Base-by-base conservation (phyloP, 352 stramenopile species). In the Pythium dissotocum region DNA sequence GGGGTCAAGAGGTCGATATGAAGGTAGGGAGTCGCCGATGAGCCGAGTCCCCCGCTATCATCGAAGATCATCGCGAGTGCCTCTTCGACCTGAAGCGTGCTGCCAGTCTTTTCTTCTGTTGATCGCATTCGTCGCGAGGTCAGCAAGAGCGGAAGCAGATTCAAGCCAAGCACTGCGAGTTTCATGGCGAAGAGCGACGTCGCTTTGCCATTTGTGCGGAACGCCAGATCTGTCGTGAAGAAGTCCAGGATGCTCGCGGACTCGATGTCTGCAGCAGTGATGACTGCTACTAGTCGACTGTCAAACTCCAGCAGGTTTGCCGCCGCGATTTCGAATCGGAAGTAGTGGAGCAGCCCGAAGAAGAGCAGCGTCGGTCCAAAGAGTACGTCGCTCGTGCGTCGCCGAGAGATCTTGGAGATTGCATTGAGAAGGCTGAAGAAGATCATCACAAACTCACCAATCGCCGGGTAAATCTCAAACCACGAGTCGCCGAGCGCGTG, bases 401-500 rank as follows among this genome's bases (percentile, higher is more conserved):
- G 70, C 2, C 69, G 70, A 6, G 69, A 26, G 2, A 67, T 24
- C 64, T 78, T 78, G 0, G 58, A 67, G 6, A 65, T 32, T 10
- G 59, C 13, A 42, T 82, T 78, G 6, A 82, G 58, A n/a, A 82
- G 14, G 36, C 76, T 80, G 63, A 60, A 79, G 62, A 65, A 53
- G 10, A 62, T 46, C 12, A 76, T 26, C 9, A 70, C 38, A 24
- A 70, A 40, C 28, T 76, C 70, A 26, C 58, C 65, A 3, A 74
- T 73, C 0, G 54, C 65, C 21, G 72, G 65, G 36, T 79, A 80
- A 12, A 80, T 72, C 8, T 52, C 67, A 46, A 79, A 83, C 76
- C 76, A 83, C 1, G 73, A 32, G 24, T 74, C 69, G 4, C 63
- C 26, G 7, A 80, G 40, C 0, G 60, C 65, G 18, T 24, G 32